Evolutionary conservation across 768 basidiomycete genomes (phyloP).

Genomic region (Boletus pseudopeckii): DNA sequence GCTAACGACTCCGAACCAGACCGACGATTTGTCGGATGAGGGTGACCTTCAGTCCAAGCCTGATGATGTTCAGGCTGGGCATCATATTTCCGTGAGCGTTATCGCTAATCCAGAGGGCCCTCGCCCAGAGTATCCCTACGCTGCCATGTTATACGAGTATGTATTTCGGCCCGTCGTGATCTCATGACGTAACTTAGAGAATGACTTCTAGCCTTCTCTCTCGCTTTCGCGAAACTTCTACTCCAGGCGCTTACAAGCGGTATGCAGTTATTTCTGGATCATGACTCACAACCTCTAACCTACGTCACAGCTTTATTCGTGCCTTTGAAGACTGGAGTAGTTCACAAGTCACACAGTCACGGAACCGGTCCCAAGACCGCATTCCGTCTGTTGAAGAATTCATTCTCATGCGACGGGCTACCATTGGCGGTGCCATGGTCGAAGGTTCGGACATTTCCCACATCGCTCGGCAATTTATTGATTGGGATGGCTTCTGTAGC

Average conservation of each 20-base stretch:
- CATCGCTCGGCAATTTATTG: not conserved
- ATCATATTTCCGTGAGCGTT: slow-evolving; percentile 31
- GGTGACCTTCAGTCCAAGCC: slow-evolving; percentile 34
- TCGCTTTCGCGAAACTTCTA: slow-evolving; percentile 36
- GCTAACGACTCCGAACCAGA: slow-evolving; percentile 20
- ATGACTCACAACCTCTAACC: not conserved
- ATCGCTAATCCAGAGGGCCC: slow-evolving; percentile 26
- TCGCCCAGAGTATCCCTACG: slow-evolving; percentile 34
- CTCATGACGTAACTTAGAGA: slow-evolving; percentile 12
- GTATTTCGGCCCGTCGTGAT: slow-evolving; percentile 11
- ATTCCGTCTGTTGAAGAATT: slow-evolving; percentile 39
- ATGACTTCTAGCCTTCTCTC: slow-evolving; percentile 26
- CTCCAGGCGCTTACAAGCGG: slow-evolving; percentile 35
- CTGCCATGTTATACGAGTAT: slow-evolving; percentile 39
- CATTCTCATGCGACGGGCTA: slow-evolving; percentile 35
- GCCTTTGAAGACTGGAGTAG: slow-evolving; percentile 36
- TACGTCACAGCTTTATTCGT: slow-evolving; percentile 27
- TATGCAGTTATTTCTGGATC: slow-evolving; percentile 4
- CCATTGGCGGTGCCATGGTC: slow-evolving; percentile 37
- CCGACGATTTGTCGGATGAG: slow-evolving; percentile 38
- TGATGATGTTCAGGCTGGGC: slow-evolving; percentile 33
- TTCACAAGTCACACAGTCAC: slow-evolving; percentile 36
- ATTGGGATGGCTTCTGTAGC: slow-evolving; percentile 21
- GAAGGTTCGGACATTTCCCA: slow-evolving; percentile 29
- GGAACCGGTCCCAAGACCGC: slow-evolving; percentile 33